A percentile compares a stretch with the other conserved stretches of the same genome.
Evolutionary conservation across 768 basidiomycete genomes (phyloP).

Genomic region (Serendipita indica): DNA sequence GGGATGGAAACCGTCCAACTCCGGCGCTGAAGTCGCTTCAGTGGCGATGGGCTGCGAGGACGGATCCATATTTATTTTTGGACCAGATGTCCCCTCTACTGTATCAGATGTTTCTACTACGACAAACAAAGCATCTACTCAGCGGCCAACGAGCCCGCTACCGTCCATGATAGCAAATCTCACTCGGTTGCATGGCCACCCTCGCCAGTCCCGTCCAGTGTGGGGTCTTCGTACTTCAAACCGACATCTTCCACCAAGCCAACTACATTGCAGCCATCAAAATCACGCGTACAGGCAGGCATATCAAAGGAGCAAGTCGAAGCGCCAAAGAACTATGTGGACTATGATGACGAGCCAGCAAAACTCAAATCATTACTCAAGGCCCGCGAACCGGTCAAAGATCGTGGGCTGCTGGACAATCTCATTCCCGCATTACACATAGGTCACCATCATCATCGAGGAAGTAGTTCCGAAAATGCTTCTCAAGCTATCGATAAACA

Average conservation of each 20-base stretch:
- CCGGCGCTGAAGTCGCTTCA: not conserved
- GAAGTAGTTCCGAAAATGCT: not conserved
- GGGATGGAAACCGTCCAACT: not conserved
- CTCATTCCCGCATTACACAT: slow-evolving; percentile 16
- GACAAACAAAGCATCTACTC: not conserved
- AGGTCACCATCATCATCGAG: not conserved
- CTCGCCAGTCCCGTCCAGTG: slow-evolving; percentile 27
- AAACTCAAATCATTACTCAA: slow-evolving; percentile 61
- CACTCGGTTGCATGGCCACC: slow-evolving; percentile 17
- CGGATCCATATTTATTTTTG: slow-evolving; percentile 25
- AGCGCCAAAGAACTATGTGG: slow-evolving; percentile 64
- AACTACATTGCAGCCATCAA: slow-evolving; percentile 26
- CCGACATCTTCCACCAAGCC: not conserved
- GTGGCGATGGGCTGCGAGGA: slow-evolving; percentile 26
- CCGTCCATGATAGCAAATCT: not conserved
- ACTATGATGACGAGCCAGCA: slow-evolving; percentile 68
- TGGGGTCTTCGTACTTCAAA: slow-evolving; percentile 5
- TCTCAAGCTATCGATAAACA: not conserved
- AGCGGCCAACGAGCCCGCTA: slow-evolving; percentile 6
- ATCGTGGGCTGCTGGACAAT: slow-evolving; percentile 24
- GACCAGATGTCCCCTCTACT: slow-evolving; percentile 6
- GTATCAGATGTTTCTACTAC: slow-evolving; percentile 1
- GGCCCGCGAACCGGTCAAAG: slow-evolving; percentile 29
- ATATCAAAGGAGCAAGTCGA: slow-evolving; percentile 55
- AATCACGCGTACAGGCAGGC: slow-evolving; percentile 55